A percentile compares a stretch with the other conserved stretches of the same genome.
Conservation (phyloP, 2,329 filamentous ascomycete genomes). For the Amauroascus verrucosus region DNA sequence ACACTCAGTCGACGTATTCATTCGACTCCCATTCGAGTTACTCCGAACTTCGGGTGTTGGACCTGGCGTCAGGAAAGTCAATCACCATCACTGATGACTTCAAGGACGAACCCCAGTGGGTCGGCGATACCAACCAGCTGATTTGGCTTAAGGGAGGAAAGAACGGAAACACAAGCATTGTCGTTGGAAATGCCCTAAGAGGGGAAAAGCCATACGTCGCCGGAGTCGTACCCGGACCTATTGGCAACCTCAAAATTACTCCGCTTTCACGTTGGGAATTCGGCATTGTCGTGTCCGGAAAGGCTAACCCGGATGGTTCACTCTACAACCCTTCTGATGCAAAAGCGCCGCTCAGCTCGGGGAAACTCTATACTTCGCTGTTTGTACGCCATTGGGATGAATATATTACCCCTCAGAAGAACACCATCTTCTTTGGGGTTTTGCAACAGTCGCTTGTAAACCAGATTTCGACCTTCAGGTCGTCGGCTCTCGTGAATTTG, state of each 20-base stretch:
- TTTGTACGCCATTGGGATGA: constrained; percentile 47
- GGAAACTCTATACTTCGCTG: constrained; percentile 41
- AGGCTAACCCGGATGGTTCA: constrained; percentile 39
- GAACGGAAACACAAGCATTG: constrained; percentile 39
- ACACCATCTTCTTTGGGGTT: constrained; percentile 42
- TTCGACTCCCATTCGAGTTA: constrained; percentile 41
- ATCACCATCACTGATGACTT: constrained; percentile 35
- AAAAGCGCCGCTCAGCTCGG: constrained; percentile 38
- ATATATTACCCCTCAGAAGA: constrained; percentile 41
- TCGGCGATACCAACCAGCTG: constrained; percentile 33
- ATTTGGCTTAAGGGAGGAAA: constrained; percentile 39
- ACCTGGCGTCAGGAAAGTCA: constrained; percentile 34
- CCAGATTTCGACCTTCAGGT: constrained; percentile 27
- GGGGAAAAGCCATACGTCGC: constrained; percentile 33
- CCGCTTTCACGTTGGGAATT: constrained; percentile 33
- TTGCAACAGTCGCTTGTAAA: constrained; percentile 28
- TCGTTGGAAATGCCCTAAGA: constrained; percentile 35
- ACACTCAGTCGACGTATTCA: constrained; percentile 41
- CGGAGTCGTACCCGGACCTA: constrained; percentile 37
- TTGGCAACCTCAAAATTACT: constrained; percentile 40
- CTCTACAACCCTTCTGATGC: constrained; percentile 43
- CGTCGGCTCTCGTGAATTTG: constrained; percentile 38
- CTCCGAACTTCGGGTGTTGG: constrained; percentile 38
- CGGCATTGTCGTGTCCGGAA: constrained; percentile 39
- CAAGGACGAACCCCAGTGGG: constrained; percentile 39